Percentiles rank a stretch among this genome's conserved stretches.
These are phyloP conservation scores for Zasmidium angulare DNA, from an alignment of 2,329 filamentous ascomycete genomes.

Conservation along the genomic window DNA sequence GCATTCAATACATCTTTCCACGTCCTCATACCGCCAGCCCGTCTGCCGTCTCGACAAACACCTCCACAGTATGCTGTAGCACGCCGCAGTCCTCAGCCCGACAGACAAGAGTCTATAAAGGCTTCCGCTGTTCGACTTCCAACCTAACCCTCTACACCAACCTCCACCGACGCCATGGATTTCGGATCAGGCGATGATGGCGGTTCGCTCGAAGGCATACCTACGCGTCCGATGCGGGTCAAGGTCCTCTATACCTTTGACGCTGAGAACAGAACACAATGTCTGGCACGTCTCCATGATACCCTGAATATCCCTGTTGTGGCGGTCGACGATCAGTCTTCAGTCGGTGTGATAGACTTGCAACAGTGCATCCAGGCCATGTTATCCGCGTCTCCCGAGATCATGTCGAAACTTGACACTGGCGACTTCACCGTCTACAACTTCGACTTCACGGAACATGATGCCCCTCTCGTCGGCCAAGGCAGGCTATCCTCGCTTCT, in stretches of 20 bases:
- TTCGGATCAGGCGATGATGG: conserved; percentile 18
- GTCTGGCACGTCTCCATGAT: conserved; percentile 81
- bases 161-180: conserved; percentile 29
- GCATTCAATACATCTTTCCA: background rate
- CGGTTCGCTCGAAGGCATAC: conserved; percentile 34
- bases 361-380: conserved; percentile 85
- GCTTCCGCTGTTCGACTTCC: conserved; percentile 10
- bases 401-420: conserved; percentile 68
- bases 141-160: conserved; percentile 15
- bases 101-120: conserved; percentile 21
- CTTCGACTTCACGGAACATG: conserved; percentile 92
- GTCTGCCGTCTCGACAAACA: background rate
- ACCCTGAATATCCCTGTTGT: conserved; percentile 78
- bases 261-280: conserved; percentile 81
- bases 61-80: conserved; percentile 30
- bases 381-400: conserved; percentile 75
- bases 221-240: conserved; percentile 58
- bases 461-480: conserved; percentile 89
- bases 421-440: conserved; percentile 94
- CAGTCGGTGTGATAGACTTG: conserved; percentile 86
- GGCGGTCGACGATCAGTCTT: conserved; percentile 72
- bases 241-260: conserved; percentile 98
- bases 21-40: background rate
- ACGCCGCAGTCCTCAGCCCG: conserved; percentile 27
- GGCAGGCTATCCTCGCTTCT: conserved; percentile 89